Base-by-base conservation (phyloP, 2,329 filamentous ascomycete species). In the Aureobasidium sp. region DNA sequence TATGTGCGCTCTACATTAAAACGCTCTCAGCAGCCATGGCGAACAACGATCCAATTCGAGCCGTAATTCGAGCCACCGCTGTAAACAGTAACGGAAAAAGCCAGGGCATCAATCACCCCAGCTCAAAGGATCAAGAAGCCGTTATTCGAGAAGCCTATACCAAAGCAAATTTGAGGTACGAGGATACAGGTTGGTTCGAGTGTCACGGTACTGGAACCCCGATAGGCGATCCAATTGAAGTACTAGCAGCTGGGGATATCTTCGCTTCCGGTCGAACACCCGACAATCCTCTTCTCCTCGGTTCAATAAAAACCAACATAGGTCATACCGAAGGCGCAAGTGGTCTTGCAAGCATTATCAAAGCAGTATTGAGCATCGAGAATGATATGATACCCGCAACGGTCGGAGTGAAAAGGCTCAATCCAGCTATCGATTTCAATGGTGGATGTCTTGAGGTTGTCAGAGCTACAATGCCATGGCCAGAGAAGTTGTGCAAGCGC, bases 261-360 rank as follows among this genome's bases (percentile, higher is more conserved):
- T 47, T 60, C 29, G 16, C 29, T 14, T 37, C 21, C 11, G 21
- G 27, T 14, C 7, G 36, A 25, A 58, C 16, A 2, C 25, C 27
- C 10, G 11, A 11, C 2, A 42, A 30, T 5, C 51, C 27, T 13
- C 16, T 69, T 57, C 16, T 59, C 39, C 64, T 73, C 3, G 70
- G 70, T n/a, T 68, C 67, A 0, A 66, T 72, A 32, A 72, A 73
- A 49, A 67, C 66, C 10, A 69, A 71, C 27, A 61, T 73, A 30
- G 81, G 81, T 27, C 80, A 83, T 64, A 77, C 77, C 0, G 80
- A 82, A 67, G 77, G 78, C 10, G 74, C 77, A 1, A 78, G 79
- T 3, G 81, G 80, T 0, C 67, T 82, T 25, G 37, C 51, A n/a
- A 41, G 36, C 9, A 9, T 55, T 5, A 42, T 82, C 16, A 77